Evolutionary conservation across 192 early-diverging fungal genomes (phyloP).

Genomic region (Backusella liffmaniae): DNA sequence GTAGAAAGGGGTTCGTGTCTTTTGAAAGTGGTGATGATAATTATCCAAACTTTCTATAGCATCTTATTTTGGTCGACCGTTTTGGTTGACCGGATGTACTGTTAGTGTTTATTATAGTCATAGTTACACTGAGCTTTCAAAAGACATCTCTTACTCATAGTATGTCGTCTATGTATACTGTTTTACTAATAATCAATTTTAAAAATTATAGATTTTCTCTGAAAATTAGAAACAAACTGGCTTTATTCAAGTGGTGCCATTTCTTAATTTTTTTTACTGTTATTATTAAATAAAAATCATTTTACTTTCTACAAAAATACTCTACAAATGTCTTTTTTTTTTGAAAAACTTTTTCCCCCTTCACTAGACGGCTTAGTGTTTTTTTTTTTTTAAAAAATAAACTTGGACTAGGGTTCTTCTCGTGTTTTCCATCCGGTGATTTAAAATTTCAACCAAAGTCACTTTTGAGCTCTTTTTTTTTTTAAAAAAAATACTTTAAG

Average conservation of each 20-base stretch:
- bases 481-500: slow-evolving; percentile 5
- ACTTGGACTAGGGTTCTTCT: neutral
- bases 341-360: neutral
- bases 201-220: neutral
- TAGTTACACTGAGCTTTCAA: slow-evolving; percentile 19
- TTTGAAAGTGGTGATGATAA: slow-evolving; percentile 17
- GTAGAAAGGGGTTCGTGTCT: neutral
- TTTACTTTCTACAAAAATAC: neutral
- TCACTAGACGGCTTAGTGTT: too few relatives aligned
- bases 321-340: neutral
- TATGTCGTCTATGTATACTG: neutral
- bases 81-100: slow-evolving; percentile 17
- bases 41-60: slow-evolving; percentile 12
- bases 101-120: slow-evolving; percentile 17
- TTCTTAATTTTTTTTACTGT: neutral
- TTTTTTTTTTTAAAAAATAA: neutral
- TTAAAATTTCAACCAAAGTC: neutral
- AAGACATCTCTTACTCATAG: neutral
- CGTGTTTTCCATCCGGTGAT: slow-evolving; percentile 1
- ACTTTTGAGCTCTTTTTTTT: neutral
- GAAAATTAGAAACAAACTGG: too few relatives aligned
- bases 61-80: slow-evolving; percentile 15
- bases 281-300: neutral
- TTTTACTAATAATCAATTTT: neutral
- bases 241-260: neutral